Percentiles rank a stretch among this genome's conserved stretches.
Evolutionary conservation across 805 yeast species (phyloP).

Genomic region (Lachancea dasiensis): DNA sequence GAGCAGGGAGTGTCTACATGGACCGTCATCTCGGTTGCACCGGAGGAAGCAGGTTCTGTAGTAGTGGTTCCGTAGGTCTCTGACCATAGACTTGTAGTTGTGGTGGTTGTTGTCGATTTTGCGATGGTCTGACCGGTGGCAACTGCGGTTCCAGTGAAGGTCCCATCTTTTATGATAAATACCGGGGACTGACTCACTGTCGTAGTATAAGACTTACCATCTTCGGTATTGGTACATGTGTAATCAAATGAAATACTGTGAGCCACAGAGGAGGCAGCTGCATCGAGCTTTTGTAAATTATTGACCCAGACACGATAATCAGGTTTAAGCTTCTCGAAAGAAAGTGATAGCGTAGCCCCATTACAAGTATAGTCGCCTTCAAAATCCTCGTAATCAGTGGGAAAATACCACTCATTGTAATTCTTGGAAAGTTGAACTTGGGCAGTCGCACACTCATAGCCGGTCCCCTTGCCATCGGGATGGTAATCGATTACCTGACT

Average conservation of each 20-base stretch:
- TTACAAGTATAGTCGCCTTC: conserved; percentile 21
- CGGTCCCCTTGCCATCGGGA: conserved; percentile 13
- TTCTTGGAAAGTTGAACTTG: conserved; percentile 21
- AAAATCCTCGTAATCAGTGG: conserved; percentile 17
- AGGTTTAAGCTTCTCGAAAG: conserved; percentile 19
- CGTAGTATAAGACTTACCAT: conserved; percentile 21
- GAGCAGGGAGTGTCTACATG: conserved; percentile 4
- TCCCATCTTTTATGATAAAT: conserved; percentile 10
- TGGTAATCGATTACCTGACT: conserved; percentile 19
- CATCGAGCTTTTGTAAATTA: conserved; percentile 27
- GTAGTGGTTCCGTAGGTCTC: conserved; percentile 5
- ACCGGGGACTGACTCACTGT: conserved; percentile 10
- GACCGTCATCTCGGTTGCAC: conserved; percentile 5
- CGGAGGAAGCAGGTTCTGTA: conserved; percentile 3
- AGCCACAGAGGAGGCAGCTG: conserved; percentile 17
- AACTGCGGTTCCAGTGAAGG: conserved; percentile 8
- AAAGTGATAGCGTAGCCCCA: conserved; percentile 18
- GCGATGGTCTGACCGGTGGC: conserved; percentile 4
- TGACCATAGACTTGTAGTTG: conserved; percentile 6
- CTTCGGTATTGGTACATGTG: conserved; percentile 27
- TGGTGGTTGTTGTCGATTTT: conserved; percentile 1
- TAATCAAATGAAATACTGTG: conserved; percentile 19
- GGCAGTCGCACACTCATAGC: conserved; percentile 20
- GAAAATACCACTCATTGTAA: conserved; percentile 34
- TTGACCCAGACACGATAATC: conserved; percentile 31